Base-by-base conservation (phyloP, 768 basidiomycete genomes). In the Pulveroboletus sp. region DNA sequence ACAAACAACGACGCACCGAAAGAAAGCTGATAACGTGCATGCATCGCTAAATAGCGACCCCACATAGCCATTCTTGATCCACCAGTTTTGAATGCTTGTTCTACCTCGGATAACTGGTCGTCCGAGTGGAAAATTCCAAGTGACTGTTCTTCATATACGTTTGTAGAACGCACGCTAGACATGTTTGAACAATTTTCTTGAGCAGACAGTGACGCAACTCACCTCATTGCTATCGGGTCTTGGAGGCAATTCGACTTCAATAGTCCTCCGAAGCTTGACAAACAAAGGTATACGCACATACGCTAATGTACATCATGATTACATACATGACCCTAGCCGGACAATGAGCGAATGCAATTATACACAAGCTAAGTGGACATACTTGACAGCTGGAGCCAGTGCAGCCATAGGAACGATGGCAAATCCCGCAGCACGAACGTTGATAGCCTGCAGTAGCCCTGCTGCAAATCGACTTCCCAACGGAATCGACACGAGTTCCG, bases 141-240 rank as follows among this genome's bases (percentile, higher is more conserved):
- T 0, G 92, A 93, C 46, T 81, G 83, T 59, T 96, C 94, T 67
- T 99, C 95, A 63, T 98, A 96, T 0, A 91, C 90, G 57, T 92
- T 91, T 40, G 87, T 85, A n/a, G 90, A 85, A 10, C 95, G 90
- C 18, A 98, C 90, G 64, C 89, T 89, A 44, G 11, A 42, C 6
- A 4, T 15, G 39, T 27, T 17, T 65, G 26, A 50, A 17, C 15
- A 49, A 28, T 8, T 30, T 33, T 37, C 4, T 13, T 4, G 7
- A 6, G 2, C 21, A 15, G 1, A 39, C 39, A 43, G 6, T 1
- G 5, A 18, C 13, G 11, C 11, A 15, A 55, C 71, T 17, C 43
- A 83, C 86, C 86, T 90, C 83, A 89, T 78, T 1, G 87, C 86
- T 57, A 89, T 85, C 13, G 87, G 86, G 63, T 87, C 86, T 87